Conservation (phyloP, 305 asterid genomes). For the Fraxinus sp. region DNA sequence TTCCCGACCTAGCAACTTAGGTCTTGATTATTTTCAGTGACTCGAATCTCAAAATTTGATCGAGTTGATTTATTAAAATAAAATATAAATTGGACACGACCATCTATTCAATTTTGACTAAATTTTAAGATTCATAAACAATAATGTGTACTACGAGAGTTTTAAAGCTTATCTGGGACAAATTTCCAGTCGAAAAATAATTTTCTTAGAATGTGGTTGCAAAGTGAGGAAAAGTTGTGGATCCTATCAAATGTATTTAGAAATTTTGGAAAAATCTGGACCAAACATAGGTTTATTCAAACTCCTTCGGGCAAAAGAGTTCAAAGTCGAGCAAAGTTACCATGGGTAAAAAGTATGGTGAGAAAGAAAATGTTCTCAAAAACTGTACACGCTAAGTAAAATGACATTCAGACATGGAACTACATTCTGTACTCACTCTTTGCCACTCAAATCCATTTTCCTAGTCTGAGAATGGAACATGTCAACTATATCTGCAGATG, state of each 20-base stretch:
- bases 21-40: no score
- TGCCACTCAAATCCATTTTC: conserved; percentile 60
- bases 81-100: neutral
- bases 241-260: neutral
- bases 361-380: neutral
- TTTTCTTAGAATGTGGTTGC: no score
- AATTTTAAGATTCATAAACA: neutral
- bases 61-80: neutral
- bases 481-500: conserved; percentile 64
- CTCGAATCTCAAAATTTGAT: neutral
- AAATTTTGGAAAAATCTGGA: no score
- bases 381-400: neutral
- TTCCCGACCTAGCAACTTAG: neutral
- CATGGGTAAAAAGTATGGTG: neutral
- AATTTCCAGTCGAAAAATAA: no score
- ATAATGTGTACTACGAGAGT: neutral
- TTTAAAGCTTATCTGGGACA: neutral
- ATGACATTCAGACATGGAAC: neutral
- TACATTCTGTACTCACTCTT: conserved; percentile 19
- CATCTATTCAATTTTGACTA: neutral
- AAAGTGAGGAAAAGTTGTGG: no score
- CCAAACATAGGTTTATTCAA: neutral
- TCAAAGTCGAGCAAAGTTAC: neutral
- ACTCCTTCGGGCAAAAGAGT: neutral
- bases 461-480: conserved; percentile 70